Evolutionary conservation across 163 green algal species (phyloP).

Genomic region (Chlamydomonas reinhardtii): DNA sequence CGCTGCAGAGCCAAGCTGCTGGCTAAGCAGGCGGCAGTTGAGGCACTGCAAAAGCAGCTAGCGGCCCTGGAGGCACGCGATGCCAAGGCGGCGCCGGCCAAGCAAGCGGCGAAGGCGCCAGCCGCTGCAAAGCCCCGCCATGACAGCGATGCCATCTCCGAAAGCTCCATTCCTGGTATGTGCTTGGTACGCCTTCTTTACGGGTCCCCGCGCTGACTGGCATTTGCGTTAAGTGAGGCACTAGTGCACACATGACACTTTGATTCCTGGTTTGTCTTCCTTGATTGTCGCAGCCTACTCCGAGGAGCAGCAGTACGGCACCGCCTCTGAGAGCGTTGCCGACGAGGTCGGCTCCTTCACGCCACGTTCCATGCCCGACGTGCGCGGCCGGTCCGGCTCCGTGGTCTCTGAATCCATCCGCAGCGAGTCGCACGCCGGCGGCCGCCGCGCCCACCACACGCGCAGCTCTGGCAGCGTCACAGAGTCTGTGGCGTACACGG

Average conservation of each 20-base stretch:
- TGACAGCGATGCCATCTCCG: not conserved
- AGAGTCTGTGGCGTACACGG: slow-evolving; percentile 3
- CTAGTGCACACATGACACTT: too few relatives aligned
- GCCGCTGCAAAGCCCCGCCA: not conserved
- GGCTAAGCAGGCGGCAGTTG: slow-evolving; percentile 33
- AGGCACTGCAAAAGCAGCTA: slow-evolving; percentile 27
- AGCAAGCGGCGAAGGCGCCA: not conserved
- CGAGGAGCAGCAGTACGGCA: not conserved
- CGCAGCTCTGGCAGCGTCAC: slow-evolving; percentile 1
- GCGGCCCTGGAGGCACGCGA: not conserved
- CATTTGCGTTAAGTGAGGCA: too few relatives aligned
- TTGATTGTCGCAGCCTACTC: not conserved
- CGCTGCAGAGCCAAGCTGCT: slow-evolving; percentile 21
- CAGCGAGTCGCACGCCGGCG: not conserved
- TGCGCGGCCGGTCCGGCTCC: not conserved
- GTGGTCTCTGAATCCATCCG: not conserved
- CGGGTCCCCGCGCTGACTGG: too few relatives aligned
- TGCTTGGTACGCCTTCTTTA: too few relatives aligned
- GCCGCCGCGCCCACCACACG: not conserved
- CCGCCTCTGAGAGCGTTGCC: not conserved
- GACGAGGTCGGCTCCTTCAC: not conserved
- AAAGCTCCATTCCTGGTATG: not conserved
- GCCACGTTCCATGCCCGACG: not conserved
- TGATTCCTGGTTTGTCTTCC: too few relatives aligned
- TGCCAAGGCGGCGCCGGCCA: not conserved